Base-by-base conservation (phyloP, 192 early-diverging fungal species). In the Gamsiella multidivaricata region DNA sequence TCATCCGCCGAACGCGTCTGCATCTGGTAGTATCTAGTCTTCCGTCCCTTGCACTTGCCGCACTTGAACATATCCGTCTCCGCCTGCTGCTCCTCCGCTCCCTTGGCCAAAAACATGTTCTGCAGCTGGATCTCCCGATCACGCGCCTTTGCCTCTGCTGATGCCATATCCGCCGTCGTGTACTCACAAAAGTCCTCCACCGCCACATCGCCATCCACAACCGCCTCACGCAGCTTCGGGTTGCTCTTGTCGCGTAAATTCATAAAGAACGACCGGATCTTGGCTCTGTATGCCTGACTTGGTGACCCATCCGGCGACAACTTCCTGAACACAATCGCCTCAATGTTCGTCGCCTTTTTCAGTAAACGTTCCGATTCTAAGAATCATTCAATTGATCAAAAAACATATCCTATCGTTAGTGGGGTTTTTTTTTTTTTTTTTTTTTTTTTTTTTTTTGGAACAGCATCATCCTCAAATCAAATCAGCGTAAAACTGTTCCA, bases 1-100 rank as follows among this genome's bases (percentile, higher is more conserved):
- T 99, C 97, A 87, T 99, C 97, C 14, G 97, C 97, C 56, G 90
- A 92, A 41, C 97, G 87, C 17, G 97, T 99, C 85, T 96, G 94
- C 93, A 94, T 95, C 87, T 99, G 97, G 82, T 88, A 96, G 80
- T 97, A 99, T 18, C 91, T 91, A 59, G 88, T 89, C 68, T 91
- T 96, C 54, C 97, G 88, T 32, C 88, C 66, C 52, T 91, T 90
- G 85, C 97, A 99, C 62, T 94, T 95, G 23, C 94, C 95, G 71
- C 97, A 99, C 67, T 87, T 89, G 86, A 98, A 98, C 88, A 91
- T 89, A 71, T 96, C 94, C 1, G 97, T 99, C 69, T 91, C 94
- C 7, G 95, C 94, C 54, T 90, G 84, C 41, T 81, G 80, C 23
- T 87, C 87, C 28, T 82, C 87, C 5, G 94, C 95, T 23, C 91